These are phyloP conservation scores for Aspergillus coremiiformis DNA, from an alignment of 495 filamentous ascomycete genomes.

Conservation along the genomic window DNA sequence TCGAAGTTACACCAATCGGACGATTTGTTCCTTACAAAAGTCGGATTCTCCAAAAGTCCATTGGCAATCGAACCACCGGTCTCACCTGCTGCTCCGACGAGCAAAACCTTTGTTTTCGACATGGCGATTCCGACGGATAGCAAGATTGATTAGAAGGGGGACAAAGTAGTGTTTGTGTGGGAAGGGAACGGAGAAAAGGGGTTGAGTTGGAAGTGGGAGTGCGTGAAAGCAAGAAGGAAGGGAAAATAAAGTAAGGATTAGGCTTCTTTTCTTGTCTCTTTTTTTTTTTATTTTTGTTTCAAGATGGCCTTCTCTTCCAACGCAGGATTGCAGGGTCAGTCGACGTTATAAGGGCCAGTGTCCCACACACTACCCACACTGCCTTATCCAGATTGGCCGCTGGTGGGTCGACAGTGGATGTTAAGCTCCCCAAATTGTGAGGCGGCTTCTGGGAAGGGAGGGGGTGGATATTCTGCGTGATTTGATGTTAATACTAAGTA, in stretches of 20 bases:
- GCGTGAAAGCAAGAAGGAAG: constrained; percentile 10
- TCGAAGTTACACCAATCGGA: not conserved
- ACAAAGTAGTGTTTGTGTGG: not conserved
- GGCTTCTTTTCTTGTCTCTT: not conserved
- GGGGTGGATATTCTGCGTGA: not conserved
- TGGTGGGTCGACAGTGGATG: constrained; percentile 36
- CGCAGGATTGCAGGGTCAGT: constrained; percentile 15
- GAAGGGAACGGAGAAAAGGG: not conserved
- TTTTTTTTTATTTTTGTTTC: constrained; percentile 1
- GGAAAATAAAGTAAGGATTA: constrained; percentile 13
- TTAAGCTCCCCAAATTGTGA: constrained; percentile 22
- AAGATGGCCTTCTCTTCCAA: constrained; percentile 1
- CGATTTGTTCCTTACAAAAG: constrained; percentile 27
- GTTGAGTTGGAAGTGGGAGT: constrained; percentile 2
- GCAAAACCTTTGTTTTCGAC: constrained; percentile 38
- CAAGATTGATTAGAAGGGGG: not conserved
- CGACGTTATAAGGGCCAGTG: constrained; percentile 34
- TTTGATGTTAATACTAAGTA: not conserved
- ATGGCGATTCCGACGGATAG: constrained; percentile 20
- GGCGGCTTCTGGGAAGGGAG: constrained; percentile 5
- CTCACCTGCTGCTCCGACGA: constrained; percentile 43
- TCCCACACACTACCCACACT: constrained; percentile 33
- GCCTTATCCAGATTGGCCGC: constrained; percentile 27
- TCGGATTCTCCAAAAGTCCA: constrained; percentile 34
- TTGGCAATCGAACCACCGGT: constrained; percentile 45